These are phyloP conservation scores for Aspergillus haitiensis DNA, from an alignment of 495 filamentous ascomycete genomes.

Conservation along the genomic window DNA sequence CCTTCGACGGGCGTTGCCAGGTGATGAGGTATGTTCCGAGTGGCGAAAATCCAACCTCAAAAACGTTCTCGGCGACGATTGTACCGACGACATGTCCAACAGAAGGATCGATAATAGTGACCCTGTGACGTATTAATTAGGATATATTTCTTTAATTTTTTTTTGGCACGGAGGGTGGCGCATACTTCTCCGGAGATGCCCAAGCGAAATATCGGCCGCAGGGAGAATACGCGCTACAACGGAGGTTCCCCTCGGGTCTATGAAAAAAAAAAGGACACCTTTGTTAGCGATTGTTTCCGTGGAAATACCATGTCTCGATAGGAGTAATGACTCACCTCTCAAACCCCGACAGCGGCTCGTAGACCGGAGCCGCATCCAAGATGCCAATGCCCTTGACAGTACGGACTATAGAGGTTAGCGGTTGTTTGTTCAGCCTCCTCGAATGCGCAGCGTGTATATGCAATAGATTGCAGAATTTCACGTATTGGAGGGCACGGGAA, in stretches of 20 bases:
- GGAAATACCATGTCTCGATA: not conserved
- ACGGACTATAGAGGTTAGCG: conserved; percentile 57
- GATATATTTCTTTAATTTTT: not conserved
- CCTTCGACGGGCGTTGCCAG: conserved; percentile 91
- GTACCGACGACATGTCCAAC: conserved; percentile 73
- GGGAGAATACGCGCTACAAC: conserved; percentile 92
- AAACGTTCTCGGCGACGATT: conserved; percentile 77
- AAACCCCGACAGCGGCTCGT: conserved; percentile 83
- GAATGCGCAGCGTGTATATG: not conserved
- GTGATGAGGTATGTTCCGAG: conserved; percentile 90
- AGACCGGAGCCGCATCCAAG: conserved; percentile 84
- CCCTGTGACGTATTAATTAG: conserved; percentile 47
- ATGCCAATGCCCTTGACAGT: conserved; percentile 95
- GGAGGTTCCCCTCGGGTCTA: conserved; percentile 88
- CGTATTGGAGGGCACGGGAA: not conserved
- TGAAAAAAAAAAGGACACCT: conserved; percentile 12
- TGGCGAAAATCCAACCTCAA: conserved; percentile 92
- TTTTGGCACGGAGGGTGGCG: not conserved
- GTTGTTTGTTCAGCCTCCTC: conserved; percentile 14
- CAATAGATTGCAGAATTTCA: not conserved
- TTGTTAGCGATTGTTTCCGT: conserved; percentile 23
- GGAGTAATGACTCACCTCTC: conserved; percentile 47
- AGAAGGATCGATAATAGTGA: conserved; percentile 79
- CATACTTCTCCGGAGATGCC: conserved; percentile 80
- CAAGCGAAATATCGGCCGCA: conserved; percentile 94